Evolutionary conservation across 305 asterid genomes (phyloP).

Genomic region (Ajuga reptans): DNA sequence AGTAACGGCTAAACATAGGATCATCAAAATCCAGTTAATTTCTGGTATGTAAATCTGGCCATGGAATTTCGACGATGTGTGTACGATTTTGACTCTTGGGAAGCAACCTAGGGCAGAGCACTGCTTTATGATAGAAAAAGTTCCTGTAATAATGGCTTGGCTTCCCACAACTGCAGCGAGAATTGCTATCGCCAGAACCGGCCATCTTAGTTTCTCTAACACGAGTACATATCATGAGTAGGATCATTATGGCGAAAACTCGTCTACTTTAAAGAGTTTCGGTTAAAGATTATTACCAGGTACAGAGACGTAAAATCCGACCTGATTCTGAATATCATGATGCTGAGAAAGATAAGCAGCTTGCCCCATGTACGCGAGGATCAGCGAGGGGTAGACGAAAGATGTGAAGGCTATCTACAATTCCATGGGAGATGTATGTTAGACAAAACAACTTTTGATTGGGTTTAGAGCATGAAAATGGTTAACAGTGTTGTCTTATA

Average conservation of each 20-base stretch:
- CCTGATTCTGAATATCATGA: slow-evolving; percentile 31
- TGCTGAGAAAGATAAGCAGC: slow-evolving; percentile 63
- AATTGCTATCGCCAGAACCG: slow-evolving; percentile 47
- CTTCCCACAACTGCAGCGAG: slow-evolving; percentile 63
- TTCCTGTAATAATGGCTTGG: slow-evolving; percentile 60
- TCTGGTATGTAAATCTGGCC: slow-evolving; percentile 59
- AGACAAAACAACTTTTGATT: neutral
- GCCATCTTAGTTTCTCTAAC: slow-evolving; percentile 54
- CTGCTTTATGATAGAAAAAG: slow-evolving; percentile 54
- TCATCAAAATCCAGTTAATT: slow-evolving; percentile 53
- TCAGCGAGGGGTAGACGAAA: slow-evolving; percentile 58
- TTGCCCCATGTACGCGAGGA: slow-evolving; percentile 71
- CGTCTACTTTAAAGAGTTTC: neutral
- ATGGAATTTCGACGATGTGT: slow-evolving; percentile 43
- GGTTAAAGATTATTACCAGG: slow-evolving; percentile 37
- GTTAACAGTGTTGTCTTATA: neutral
- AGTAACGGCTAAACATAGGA: slow-evolving; percentile 50
- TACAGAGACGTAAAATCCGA: slow-evolving; percentile 58
- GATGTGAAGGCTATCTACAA: slow-evolving; percentile 57
- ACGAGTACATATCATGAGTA: neutral
- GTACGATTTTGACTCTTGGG: slow-evolving; percentile 47
- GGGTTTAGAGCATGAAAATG: neutral
- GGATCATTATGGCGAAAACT: neutral
- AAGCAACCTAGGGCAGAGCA: slow-evolving; percentile 60
- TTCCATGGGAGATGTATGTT: neutral